Percentiles rank a stretch among this genome's conserved stretches.
These are phyloP conservation scores for Aspergillus unguis DNA, from an alignment of 2,329 filamentous ascomycete genomes.

Conservation along the genomic window DNA sequence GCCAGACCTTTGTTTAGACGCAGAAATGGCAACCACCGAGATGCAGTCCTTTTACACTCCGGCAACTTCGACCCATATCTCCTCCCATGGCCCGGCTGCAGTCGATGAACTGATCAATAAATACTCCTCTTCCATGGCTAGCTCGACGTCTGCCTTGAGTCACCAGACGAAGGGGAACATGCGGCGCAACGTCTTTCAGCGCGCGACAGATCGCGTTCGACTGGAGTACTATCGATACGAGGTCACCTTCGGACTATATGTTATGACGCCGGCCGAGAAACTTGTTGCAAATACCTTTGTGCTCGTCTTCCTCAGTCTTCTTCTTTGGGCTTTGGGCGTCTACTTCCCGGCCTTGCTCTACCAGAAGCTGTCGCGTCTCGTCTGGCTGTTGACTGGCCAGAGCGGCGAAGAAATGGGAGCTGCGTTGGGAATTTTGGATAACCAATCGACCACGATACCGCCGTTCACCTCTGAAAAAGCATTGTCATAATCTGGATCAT, in stretches of 20 bases:
- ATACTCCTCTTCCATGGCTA: slow-evolving; percentile 30
- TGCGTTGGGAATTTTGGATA: slow-evolving; percentile 28
- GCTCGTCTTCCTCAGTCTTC: slow-evolving; percentile 32
- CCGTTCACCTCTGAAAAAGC: slow-evolving; percentile 15
- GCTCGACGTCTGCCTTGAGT: slow-evolving; percentile 11
- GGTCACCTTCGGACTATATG: slow-evolving; percentile 45
- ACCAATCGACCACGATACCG: slow-evolving; percentile 17
- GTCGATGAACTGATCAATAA: slow-evolving; percentile 35
- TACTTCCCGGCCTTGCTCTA: slow-evolving; percentile 39
- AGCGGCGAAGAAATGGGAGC: slow-evolving; percentile 28
- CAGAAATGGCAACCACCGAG: slow-evolving; percentile 28
- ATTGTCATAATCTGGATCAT: slow-evolving; percentile 6
- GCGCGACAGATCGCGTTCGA: slow-evolving; percentile 31
- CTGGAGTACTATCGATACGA: slow-evolving; percentile 48
- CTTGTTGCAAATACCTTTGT: slow-evolving; percentile 41
- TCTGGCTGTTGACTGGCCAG: slow-evolving; percentile 40
- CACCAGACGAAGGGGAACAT: slow-evolving; percentile 14
- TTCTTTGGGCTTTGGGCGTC: slow-evolving; percentile 36
- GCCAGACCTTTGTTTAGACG: background rate
- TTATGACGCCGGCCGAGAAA: slow-evolving; percentile 45
- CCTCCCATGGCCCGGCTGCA: slow-evolving; percentile 28
- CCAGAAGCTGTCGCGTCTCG: slow-evolving; percentile 33
- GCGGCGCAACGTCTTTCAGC: slow-evolving; percentile 27
- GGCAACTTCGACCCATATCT: slow-evolving; percentile 27
- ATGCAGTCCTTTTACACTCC: slow-evolving; percentile 36